Evolutionary conservation across 2,329 filamentous ascomycete genomes (phyloP), one percentile per base, ranked within the genome.

Genomic region (Curvularia spicifera): DNA sequence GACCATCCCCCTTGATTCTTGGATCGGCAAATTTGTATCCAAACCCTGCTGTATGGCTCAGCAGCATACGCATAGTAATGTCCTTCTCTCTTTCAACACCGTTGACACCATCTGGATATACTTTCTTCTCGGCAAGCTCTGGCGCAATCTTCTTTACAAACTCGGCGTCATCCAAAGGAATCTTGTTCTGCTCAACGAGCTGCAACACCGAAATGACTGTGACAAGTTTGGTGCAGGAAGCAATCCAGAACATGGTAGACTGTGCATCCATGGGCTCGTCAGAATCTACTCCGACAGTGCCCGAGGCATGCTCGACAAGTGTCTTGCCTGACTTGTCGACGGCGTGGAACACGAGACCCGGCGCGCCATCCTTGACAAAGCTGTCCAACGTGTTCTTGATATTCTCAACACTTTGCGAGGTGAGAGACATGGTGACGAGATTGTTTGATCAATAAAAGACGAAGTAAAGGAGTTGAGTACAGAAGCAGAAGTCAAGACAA

Each of bases 241-340:
- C 82, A 20, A 85, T 82, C 82, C 82, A 85, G 66, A 88, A 90
- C 0, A 86, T 76, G 8, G 79, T 85, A 2, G 47, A 43, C 39
- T 90, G 86, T 0, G 86, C 73, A 0, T 81, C 82, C 83, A 90
- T 86, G 4, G 81, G 77, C 45, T 85, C 81, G 0, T 76, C 64
- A 2, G 70, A 71, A 7, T 77, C 70, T 4, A 80, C 55, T 13
- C 78, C 75, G 26, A 70, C 68, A 31, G 76, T 79, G 10, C 80
- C 80, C 4, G 79, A 78, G 2, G 79, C 76, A 59, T 76, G 72
- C 44, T 78, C 73, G 26, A 76, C 72, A 10, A 82, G 73, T 1
- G 76, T 70, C 2, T 80, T 71, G 56, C 80, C 80, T 50, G 76
- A 71, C 57, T 76, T 79, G 70, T 81, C 78, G 18, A 81, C 70